Base-by-base conservation (phyloP, 129 eudicot species). In the Deinandra increscens region DNA sequence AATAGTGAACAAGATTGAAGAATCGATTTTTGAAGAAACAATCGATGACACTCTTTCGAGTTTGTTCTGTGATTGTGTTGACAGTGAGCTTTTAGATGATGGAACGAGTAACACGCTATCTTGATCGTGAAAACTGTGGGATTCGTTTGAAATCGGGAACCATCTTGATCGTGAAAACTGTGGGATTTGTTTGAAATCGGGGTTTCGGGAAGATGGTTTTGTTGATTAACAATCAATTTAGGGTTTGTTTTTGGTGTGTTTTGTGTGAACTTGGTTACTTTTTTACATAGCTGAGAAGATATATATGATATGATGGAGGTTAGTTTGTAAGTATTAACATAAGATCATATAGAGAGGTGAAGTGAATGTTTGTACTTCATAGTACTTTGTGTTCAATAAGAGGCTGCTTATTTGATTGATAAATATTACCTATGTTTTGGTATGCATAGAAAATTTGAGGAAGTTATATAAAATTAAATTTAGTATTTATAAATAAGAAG, bases 11-110 rank as follows among this genome's bases (percentile, higher is more conserved):
- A 79, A 85, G 64, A 68, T 94, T 70, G 89, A 66, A 56, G 85
- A 87, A 63, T 65, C 55, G 48, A 77, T 94, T 37, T 78, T 90
- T 29, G 82, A 82, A 50, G 90, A 85, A 19, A 34, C 87, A 53
- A 46, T 87, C 33, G 96, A 90, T 15, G 99, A 94, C n/a, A 66
- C 75, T 2, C 42, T 89, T 33, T 72, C 66, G 70, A 75, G 85
- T 50, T 62, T 77, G 4, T 77, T 77, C 49, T 26, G 66, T 19
- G 70, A 50, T 49, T 39, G 1, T 63, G 68, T 18, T 38, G 49
- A 63, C 9, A 31, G 49, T 15, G 68, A 68, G 73, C 50, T 68
- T 33, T 77, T 69, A 75, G 79, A 75, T 6, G 70, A 50, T 49
- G 66, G 60, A 39, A 41, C 45, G 44, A 49, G 29, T 39, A 12